Evolutionary conservation across 176 grass and related monocot genomes (phyloP), one percentile per base, ranked within the genome.

Genomic region (Themeda triandra): DNA sequence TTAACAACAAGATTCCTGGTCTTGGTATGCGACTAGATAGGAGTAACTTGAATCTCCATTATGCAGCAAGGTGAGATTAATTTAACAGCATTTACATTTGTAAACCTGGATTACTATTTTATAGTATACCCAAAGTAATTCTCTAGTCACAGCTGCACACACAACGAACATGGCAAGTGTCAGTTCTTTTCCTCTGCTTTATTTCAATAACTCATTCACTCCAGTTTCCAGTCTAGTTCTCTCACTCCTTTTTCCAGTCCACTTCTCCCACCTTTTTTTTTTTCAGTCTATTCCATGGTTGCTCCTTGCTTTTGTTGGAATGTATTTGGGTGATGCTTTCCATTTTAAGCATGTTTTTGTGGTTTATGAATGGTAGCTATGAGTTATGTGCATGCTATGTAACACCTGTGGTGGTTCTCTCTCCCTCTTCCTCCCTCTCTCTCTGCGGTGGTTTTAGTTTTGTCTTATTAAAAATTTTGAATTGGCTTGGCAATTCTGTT

Each of bases 1-100:
- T 98, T 82, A 98, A 98, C 76, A 98, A 95, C 84, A 98, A 98
- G 81, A 82, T 98, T 80, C 95, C 95, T 80, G 95, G 95, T 39
- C 91, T 98, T 1, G 87, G 92, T 36, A 98, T 98, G 95, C 90
- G 85, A 80, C 62, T 98, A 49, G 95, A 98, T 86, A 85, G 95
- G 78, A 98, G 95, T 63, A 95, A 98, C 65, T 88, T 98, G 79
- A 98, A 98, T 90, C 92, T 98, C 65, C 95, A 91, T 66, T 98
- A 98, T 86, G 89, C 95, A 78, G 89, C 95, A 81, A 97, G 90
- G 95, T 97, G 86, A 75, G 76, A 71, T 75, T 41, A 90, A 33
- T 66, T 77, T 75, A 65, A 29, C 30, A 56, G 19, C 23, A 85
- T 58, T 40, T 86, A 54, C 21, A 62, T 69, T 80, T 84, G 5